Evolutionary conservation across 2,329 filamentous ascomycete genomes (phyloP), one percentile per base, ranked within the genome.

Genomic region (Rutstroemia sp.): DNA sequence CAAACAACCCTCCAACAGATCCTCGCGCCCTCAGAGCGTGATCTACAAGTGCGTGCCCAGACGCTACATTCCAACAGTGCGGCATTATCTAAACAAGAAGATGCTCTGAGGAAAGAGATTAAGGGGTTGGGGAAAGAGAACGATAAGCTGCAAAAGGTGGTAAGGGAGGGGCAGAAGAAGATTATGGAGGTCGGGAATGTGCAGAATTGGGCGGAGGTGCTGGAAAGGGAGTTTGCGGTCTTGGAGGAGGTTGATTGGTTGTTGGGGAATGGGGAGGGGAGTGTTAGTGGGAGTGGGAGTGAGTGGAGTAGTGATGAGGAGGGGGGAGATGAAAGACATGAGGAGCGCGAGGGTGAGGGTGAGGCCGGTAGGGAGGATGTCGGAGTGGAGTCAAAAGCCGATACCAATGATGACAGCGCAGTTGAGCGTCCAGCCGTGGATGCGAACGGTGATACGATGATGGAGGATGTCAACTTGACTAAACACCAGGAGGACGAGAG

Each of bases 161-260:
- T 83, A 5, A 79, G 80, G 62, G 78, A 77, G 57, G 84, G 84
- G 38, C 79, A 81, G 47, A 78, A 78, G 61, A 78, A 78, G 66
- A 74, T 92, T 58, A 92, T 91, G 73, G 88, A 91, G 76, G 75
- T 91, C 59, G 88, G 88, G 23, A 85, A 91, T 68, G 81, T 92
- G 67, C 88, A 92, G 76, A 92, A 92, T 70, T 94, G 88, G 88
- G 87, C 88, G 21, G 89, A 94, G 78, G 82, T 91, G 72, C 76
- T 92, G 66, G 88, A 86, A 76, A 71, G 82, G 58, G 81, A 85
- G 62, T 83, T 87, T 61, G 61, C 85, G 55, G 77, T 84, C 46
- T 67, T 87, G 6, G 81, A 84, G 69, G 83, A 87, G 76, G 86
- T 83, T 44, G 68, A 87, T 64, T 72, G 82, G 63, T 68, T 85